Evolutionary conservation across 768 basidiomycete genomes (phyloP), one percentile per base, ranked within the genome.

Genomic region (Cyathus striatus): DNA sequence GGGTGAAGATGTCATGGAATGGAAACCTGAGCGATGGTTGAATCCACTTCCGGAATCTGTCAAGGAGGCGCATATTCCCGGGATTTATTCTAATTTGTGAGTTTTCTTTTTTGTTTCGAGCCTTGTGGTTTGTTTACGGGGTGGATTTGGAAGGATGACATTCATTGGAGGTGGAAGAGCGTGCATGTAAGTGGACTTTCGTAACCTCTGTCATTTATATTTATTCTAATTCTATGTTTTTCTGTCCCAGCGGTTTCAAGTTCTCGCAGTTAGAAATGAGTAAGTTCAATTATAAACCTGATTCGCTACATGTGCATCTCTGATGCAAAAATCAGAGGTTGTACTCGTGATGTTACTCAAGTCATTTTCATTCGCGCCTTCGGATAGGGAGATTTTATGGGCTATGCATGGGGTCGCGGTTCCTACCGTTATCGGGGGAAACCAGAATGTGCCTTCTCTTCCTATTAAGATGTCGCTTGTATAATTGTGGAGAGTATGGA

Each of bases 21-120:
- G 68, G 65, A 72, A 68, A 41, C 73, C 72, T 2, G 70, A 73
- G 40, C 57, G 72, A 7, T 75, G 73, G 72, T 52, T 73, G 1
- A 45, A 47, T 4, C 56, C 57, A 1, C 54, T 67, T 20, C 69
- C 66, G 1, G 43, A 55, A 9, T 40, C 48, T 16, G 50, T 68
- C 14, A 38, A 38, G 4, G 54, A 61, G 16, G 63, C 67, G 2
- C 56, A 54, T 22, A 51, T 65, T 21, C 62, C 66, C 16, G 63
- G 64, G 6, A 48, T 68, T 6, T 68, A 67, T 44, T 58, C 68
- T 2, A 53, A 64, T 38, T 24, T 64, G 67, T 68, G 40, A 37
- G 65, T 50, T 17, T 12, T 24, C 43, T 6, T 18, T 25, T 10
- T 21, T 26, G 20, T 13, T 9, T 17, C 6, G 4, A 12, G 20